Base-by-base conservation (phyloP, 768 basidiomycete species). In the Suillus occidentalis region DNA sequence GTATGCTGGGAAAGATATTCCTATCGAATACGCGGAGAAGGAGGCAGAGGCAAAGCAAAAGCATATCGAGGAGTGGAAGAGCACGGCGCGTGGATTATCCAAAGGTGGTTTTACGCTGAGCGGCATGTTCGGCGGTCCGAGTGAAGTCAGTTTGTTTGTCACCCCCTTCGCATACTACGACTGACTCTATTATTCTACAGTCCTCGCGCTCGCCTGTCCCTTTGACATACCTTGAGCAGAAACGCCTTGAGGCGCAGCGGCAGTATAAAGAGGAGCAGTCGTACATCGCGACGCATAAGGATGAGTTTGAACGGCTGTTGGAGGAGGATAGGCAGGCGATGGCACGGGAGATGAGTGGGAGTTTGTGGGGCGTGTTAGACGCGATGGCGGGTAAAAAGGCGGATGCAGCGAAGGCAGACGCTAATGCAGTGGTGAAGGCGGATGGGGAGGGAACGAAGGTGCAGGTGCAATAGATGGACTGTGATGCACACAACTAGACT, bases 1-100 rank as follows among this genome's bases (percentile, higher is more conserved):
- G 2, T 99, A 97, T 75, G 80, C 84, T 6, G 97, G 90, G 53
- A 95, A 97, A 77, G 85, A 98, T 71, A 90, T 99, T 64, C 87
- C 95, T 0, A 61, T 89, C 7, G 96, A 96, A 76, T 98, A 95
- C 69, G 95, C 89, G 43, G 90, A 91, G 79, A 86, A 88, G 67
- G 97, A 99, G 77, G 88, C 88, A 0, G 91, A 91, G 73, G 85
- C 87, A 59, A 97, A 95, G 77, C 82, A 84, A 47, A 83, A 81
- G 63, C 89, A 93, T 68, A 72, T 94, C 12, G 92, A 89, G 62
- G 91, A 95, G 70, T 97, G 94, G 95, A 85, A 89, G 75, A 68
- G 72, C 62, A 78, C 78, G 61, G 74, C 80, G 40, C 76, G 70
- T 65, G 81, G 79, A 49, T 66, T 81, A 36, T 75, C 78, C 4